Percentiles rank a stretch among this genome's conserved stretches.
phyloP scores from a whole-genome alignment of 306 rosid genomes.

The Cercis canadensis region DNA sequence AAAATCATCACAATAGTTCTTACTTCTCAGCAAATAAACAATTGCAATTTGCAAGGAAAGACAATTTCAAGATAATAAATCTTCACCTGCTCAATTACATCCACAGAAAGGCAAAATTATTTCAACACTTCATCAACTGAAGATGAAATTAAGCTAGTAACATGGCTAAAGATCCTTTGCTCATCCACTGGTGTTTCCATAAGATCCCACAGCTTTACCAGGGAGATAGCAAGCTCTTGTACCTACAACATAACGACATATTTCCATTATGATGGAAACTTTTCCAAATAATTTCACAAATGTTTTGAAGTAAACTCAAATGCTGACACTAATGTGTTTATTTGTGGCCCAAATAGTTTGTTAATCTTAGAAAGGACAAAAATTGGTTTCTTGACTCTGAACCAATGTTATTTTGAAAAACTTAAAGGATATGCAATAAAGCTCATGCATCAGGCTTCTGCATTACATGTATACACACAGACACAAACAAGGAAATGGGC shows the following conservation, averaged over 20 bases:
- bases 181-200: slow-evolving; percentile 78
- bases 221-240: slow-evolving; percentile 61
- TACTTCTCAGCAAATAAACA: background rate
- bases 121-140: slow-evolving; percentile 70
- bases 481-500: no score
- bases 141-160: slow-evolving; percentile 60
- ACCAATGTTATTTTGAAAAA: background rate
- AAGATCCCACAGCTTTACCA: slow-evolving; percentile 80
- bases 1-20: background rate
- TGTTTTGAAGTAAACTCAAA: background rate
- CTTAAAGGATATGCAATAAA: slow-evolving; percentile 13
- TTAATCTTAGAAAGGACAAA: no score
- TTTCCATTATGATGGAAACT: slow-evolving; percentile 9
- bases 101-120: slow-evolving; percentile 70
- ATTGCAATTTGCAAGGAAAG: background rate
- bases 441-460: no score
- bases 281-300: no score
- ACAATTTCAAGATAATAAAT: slow-evolving; percentile 20
- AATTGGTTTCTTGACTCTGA: background rate
- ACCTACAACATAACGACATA: slow-evolving; percentile 50
- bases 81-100: slow-evolving; percentile 76
- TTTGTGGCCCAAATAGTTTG: background rate
- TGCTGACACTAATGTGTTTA: background rate
- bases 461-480: no score
- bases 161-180: slow-evolving; percentile 64